Percentiles rank a stretch among this genome's conserved stretches.
Conservation (phyloP, 139 green algal species). For the Chlorella ohadii region DNA sequence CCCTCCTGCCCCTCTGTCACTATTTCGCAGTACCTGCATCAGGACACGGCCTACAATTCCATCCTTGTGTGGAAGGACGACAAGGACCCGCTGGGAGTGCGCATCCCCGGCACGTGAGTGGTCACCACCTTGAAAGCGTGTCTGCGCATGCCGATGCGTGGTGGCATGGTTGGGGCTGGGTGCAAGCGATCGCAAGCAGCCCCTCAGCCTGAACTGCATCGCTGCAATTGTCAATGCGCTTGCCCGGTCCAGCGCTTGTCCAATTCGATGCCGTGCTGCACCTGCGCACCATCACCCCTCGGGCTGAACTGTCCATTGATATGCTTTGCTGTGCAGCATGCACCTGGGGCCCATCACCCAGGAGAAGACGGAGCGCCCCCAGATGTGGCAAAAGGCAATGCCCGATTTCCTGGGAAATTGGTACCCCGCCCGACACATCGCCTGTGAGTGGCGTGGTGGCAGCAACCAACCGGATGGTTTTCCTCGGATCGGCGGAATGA, state of each 20-base stretch:
- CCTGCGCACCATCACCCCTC: no score
- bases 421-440: slow-evolving; percentile 26
- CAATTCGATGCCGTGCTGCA: no score
- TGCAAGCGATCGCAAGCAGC: no score
- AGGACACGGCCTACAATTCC: slow-evolving; percentile 34
- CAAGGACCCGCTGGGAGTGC: slow-evolving; percentile 14
- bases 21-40: slow-evolving; percentile 19
- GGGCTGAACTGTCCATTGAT: no score
- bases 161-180: no score
- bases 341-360: slow-evolving; percentile 5
- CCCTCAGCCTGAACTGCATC: no score
- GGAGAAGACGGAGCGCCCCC: slow-evolving; percentile 19
- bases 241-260: no score
- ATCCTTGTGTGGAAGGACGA: slow-evolving; percentile 16
- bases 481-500: no score
- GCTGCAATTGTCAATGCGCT: no score
- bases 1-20: background rate
- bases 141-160: no score
- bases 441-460: background rate
- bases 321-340: background rate
- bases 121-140: no score
- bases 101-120: slow-evolving; percentile 17
- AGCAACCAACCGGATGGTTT: no score
- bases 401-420: slow-evolving; percentile 7
- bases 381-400: slow-evolving; percentile 19